Percentiles rank a stretch among this genome's conserved stretches.
These are phyloP conservation scores for Emmonsia crescens DNA, from an alignment of 2,329 filamentous ascomycete species.

Conservation along the genomic window DNA sequence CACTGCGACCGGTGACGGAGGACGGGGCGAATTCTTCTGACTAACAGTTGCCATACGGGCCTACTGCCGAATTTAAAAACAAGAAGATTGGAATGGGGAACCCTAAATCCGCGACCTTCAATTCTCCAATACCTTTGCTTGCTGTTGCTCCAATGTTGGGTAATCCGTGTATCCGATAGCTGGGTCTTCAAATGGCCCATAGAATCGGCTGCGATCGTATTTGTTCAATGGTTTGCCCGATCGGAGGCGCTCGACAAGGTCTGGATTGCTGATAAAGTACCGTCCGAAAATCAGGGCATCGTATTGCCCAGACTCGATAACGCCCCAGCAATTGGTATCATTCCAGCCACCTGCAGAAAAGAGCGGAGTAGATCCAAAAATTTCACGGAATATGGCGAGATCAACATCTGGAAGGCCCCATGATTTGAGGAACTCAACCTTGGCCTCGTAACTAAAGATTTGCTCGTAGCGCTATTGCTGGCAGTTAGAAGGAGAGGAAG, in stretches of 20 bases:
- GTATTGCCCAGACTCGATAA: constrained; percentile 38
- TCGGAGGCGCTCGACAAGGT: constrained; percentile 36
- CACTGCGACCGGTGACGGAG: too few relatives aligned
- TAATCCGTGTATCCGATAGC: constrained; percentile 19
- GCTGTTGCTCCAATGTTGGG: constrained; percentile 4
- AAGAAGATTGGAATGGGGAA: too few relatives aligned
- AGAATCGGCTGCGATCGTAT: constrained; percentile 39
- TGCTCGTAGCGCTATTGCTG: constrained; percentile 38
- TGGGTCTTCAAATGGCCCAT: constrained; percentile 25
- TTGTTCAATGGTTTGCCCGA: constrained; percentile 29
- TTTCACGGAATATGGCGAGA: constrained; percentile 39
- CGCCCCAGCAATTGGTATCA: constrained; percentile 40
- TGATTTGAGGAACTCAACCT: constrained; percentile 38
- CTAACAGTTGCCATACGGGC: too few relatives aligned
- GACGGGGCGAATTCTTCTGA: too few relatives aligned
- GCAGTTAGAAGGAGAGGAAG: too few relatives aligned
- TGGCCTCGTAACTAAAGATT: constrained; percentile 39
- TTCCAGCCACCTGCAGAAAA: constrained; percentile 47
- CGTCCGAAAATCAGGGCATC: constrained; percentile 40
- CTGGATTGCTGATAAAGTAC: constrained; percentile 41
- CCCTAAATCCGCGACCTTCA: neutral
- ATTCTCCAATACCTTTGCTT: neutral
- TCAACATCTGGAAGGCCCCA: constrained; percentile 40
- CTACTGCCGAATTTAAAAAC: too few relatives aligned
- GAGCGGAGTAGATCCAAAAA: constrained; percentile 44